Conservation (phyloP, 2,329 filamentous ascomycete species). For the Stagonosporopsis vannaccii region DNA sequence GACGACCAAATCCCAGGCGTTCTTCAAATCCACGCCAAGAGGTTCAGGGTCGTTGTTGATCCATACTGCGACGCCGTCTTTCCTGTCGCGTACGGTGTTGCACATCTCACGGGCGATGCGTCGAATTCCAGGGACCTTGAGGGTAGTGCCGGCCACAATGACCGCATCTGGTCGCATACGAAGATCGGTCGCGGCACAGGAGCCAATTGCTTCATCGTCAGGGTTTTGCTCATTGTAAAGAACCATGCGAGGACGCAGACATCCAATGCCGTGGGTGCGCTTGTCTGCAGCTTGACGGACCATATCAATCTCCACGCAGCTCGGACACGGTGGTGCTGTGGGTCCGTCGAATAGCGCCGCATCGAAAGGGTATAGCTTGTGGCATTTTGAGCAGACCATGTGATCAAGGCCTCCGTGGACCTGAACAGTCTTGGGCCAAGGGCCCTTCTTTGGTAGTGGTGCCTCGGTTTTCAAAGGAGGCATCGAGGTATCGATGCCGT, state of each 20-base stretch:
- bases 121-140: conserved; percentile 93
- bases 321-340: conserved; percentile 78
- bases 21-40: conserved; percentile 81
- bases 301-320: conserved; percentile 76
- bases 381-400: conserved; percentile 97
- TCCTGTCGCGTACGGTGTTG: conserved; percentile 79
- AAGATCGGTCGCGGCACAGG: conserved; percentile 85
- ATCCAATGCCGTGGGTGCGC: conserved; percentile 90
- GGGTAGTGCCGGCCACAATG: conserved; percentile 91
- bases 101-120: conserved; percentile 92
- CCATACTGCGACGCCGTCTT: conserved; percentile 89
- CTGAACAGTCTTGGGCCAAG: conserved; percentile 93
- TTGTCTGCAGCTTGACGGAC: conserved; percentile 83
- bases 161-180: conserved; percentile 87
- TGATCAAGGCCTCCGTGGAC: conserved; percentile 92
- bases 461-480: conserved; percentile 80
- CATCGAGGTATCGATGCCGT: conserved; percentile 89
- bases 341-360: conserved; percentile 82
- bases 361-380: conserved; percentile 77
- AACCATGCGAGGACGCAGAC: conserved; percentile 89
- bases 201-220: conserved; percentile 94
- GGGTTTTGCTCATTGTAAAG: conserved; percentile 98
- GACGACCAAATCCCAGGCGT: conserved; percentile 92
- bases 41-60: conserved; percentile 91
- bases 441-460: conserved; percentile 81